A percentile compares a stretch with the other conserved stretches of the same genome.
Evolutionary conservation across 1,139 yeast species (phyloP).

Genomic region (Candida pseudocylindracea): DNA sequence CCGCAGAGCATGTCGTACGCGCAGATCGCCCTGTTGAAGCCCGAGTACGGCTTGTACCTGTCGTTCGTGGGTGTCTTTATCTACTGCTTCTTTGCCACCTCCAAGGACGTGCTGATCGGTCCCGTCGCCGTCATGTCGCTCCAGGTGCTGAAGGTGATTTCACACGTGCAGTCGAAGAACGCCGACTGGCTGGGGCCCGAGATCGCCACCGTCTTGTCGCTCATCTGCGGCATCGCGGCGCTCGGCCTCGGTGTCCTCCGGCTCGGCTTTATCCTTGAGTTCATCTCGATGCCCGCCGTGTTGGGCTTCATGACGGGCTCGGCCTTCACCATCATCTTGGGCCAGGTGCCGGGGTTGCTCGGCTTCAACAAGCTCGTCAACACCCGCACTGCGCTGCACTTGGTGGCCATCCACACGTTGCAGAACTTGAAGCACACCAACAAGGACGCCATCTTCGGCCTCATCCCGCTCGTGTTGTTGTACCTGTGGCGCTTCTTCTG

Average conservation of each 20-base stretch:
- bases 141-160: slow-evolving; percentile 63
- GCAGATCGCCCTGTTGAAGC: slow-evolving; percentile 55
- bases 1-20: slow-evolving; percentile 97
- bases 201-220: slow-evolving; percentile 62
- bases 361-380: slow-evolving; percentile 47
- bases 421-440: slow-evolving; percentile 48
- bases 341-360: slow-evolving; percentile 77
- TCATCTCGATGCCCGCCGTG: slow-evolving; percentile 81
- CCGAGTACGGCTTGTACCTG: slow-evolving; percentile 79
- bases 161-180: slow-evolving; percentile 25
- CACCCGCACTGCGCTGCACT: slow-evolving; percentile 51
- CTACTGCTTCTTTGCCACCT: slow-evolving; percentile 81
- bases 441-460: slow-evolving; percentile 77
- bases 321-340: slow-evolving; percentile 58
- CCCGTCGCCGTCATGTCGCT: slow-evolving; percentile 95
- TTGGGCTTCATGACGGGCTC: slow-evolving; percentile 94
- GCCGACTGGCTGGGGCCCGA: slow-evolving; percentile 29
- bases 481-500: slow-evolving; percentile 44
- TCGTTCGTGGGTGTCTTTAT: slow-evolving; percentile 82
- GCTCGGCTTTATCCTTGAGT: slow-evolving; percentile 73
- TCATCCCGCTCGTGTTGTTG: slow-evolving; percentile 45
- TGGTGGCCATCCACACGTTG: slow-evolving; percentile 48
- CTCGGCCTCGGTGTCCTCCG: slow-evolving; percentile 65
- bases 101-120: slow-evolving; percentile 89
- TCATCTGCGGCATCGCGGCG: slow-evolving; percentile 72